Evolutionary conservation across 139 green algal species (phyloP).

Genomic region (Tetraselmis striata): DNA sequence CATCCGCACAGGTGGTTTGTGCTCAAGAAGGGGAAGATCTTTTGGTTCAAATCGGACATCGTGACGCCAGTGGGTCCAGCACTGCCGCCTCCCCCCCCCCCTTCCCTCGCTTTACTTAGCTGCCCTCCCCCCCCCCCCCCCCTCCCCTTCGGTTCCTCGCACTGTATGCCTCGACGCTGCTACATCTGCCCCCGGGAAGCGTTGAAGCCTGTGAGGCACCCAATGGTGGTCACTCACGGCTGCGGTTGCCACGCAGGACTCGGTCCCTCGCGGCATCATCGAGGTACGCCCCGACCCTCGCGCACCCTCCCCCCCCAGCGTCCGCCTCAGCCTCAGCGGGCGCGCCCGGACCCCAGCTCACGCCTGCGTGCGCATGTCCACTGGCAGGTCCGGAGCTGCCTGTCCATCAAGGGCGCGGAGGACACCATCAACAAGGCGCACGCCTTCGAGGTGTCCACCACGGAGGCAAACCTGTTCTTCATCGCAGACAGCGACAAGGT

Average conservation of each 20-base stretch:
- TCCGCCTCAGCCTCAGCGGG: too few species aligned
- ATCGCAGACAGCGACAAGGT: slow-evolving; percentile 87
- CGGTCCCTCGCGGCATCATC: slow-evolving; percentile 84
- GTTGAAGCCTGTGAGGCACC: too few species aligned
- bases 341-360: too few species aligned
- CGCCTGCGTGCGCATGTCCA: too few species aligned
- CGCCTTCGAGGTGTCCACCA: slow-evolving; percentile 94
- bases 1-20: slow-evolving; percentile 97
- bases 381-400: slow-evolving; percentile 81
- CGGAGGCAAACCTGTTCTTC: slow-evolving; percentile 81
- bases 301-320: too few species aligned
- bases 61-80: slow-evolving; percentile 57
- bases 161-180: too few species aligned
- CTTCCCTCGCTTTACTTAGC: not conserved
- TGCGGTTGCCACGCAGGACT: slow-evolving; percentile 60
- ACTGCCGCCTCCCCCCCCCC: too few species aligned
- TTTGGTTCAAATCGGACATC: slow-evolving; percentile 94
- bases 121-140: not conserved
- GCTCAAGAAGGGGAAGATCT: slow-evolving; percentile 96
- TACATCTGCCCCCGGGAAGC: too few species aligned
- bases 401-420: slow-evolving; percentile 96
- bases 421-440: slow-evolving; percentile 90
- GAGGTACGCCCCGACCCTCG: slow-evolving; percentile 67
- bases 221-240: too few species aligned
- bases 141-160: too few species aligned